These are phyloP conservation scores for Begonia fuchsioides DNA, from an alignment of 306 rosid genomes.

Conservation along the genomic window DNA sequence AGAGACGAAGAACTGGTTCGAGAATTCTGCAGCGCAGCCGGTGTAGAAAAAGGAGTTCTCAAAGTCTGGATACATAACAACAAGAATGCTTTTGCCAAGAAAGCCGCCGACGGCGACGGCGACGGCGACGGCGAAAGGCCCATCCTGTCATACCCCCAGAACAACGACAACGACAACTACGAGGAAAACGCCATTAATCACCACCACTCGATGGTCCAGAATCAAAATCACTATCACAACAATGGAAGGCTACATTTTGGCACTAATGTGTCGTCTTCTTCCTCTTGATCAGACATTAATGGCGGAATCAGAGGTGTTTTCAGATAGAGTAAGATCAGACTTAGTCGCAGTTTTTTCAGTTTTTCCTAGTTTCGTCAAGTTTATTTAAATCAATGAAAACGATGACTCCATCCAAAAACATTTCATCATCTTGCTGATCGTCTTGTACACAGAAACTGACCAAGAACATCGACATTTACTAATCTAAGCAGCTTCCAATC, in stretches of 20 bases:
- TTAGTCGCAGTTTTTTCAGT: not conserved
- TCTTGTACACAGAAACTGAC: too few species aligned
- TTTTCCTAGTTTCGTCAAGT: not conserved
- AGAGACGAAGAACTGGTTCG: slow-evolving; percentile 48
- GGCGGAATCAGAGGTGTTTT: not conserved
- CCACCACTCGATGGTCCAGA: not conserved
- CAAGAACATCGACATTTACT: too few species aligned
- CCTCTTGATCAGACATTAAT: slow-evolving; percentile 42
- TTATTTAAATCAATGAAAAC: slow-evolving; percentile 14
- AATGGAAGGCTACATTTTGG: slow-evolving; percentile 23
- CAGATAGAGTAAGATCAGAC: slow-evolving; percentile 4
- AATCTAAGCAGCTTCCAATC: too few species aligned
- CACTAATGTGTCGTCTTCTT: slow-evolving; percentile 83
- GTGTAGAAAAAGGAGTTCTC: slow-evolving; percentile 58
- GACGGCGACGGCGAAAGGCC: too few species aligned
- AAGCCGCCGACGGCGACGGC: slow-evolving; percentile 10
- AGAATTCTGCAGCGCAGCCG: slow-evolving; percentile 52
- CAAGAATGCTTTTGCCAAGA: slow-evolving; percentile 47
- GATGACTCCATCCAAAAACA: too few species aligned
- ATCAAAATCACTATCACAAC: not conserved
- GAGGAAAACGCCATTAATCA: slow-evolving; percentile 12
- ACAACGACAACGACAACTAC: slow-evolving; percentile 8
- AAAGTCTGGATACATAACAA: slow-evolving; percentile 99
- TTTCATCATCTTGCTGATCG: too few species aligned
- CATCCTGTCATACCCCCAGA: slow-evolving; percentile 3